Percentiles rank a stretch among this genome's conserved stretches.
These are phyloP conservation scores for Paraglomus brasilianum DNA, from an alignment of 192 early-diverging fungal species.

Conservation along the genomic window DNA sequence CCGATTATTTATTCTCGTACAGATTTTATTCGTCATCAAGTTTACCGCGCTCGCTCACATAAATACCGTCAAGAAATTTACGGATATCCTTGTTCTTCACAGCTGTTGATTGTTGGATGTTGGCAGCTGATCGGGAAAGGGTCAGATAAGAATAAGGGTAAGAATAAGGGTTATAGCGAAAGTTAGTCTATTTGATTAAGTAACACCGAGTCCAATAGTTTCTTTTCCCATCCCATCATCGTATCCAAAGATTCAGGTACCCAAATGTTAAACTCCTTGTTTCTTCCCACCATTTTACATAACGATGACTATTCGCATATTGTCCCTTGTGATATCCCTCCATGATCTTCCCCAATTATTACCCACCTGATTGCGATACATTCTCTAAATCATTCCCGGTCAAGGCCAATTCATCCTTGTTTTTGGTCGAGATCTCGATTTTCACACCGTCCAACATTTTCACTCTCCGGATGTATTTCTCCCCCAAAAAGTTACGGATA, in stretches of 20 bases:
- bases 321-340: too few species aligned
- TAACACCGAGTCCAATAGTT: too few species aligned
- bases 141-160: too few species aligned
- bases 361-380: slow-evolving; percentile 89
- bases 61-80: slow-evolving; percentile 99
- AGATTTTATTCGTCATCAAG: slow-evolving; percentile 59
- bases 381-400: slow-evolving; percentile 91
- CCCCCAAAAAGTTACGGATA: slow-evolving; percentile 99
- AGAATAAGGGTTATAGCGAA: too few species aligned
- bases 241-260: too few species aligned
- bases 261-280: too few species aligned
- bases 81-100: slow-evolving; percentile 99
- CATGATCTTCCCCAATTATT: too few species aligned
- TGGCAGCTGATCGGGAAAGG: too few species aligned
- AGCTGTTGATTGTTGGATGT: slow-evolving; percentile 90
- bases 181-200: too few species aligned
- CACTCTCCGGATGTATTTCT: slow-evolving; percentile 88
- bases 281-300: too few species aligned
- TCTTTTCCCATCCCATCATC: too few species aligned
- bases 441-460: slow-evolving; percentile 83
- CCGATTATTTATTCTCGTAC: slow-evolving; percentile 27
- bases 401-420: slow-evolving; percentile 95
- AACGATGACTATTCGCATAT: too few species aligned
- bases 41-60: slow-evolving; percentile 82
- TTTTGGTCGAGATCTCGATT: slow-evolving; percentile 70